phyloP scores from a whole-genome alignment of 2,329 filamentous ascomycete genomes.

The Penicillium sp. region DNA sequence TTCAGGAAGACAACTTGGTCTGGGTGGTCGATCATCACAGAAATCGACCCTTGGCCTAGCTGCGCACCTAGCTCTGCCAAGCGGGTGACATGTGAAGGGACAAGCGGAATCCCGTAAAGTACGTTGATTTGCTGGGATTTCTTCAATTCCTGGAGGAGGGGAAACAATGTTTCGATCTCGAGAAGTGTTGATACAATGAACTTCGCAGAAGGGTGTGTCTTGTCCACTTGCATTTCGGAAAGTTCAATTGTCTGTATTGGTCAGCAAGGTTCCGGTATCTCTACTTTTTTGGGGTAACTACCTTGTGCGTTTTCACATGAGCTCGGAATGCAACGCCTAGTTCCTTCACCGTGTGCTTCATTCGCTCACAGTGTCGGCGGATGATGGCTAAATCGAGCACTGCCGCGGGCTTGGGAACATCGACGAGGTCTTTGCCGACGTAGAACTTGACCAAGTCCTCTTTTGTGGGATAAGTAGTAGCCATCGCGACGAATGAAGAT shows the following conservation, averaged over 20 bases:
- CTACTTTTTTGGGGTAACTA: slow-evolving; percentile 29
- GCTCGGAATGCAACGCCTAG: slow-evolving; percentile 69
- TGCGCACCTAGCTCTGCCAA: slow-evolving; percentile 57
- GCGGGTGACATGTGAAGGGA: slow-evolving; percentile 60
- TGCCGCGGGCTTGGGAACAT: slow-evolving; percentile 66
- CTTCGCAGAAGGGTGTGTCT: slow-evolving; percentile 54
- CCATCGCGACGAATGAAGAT: not conserved
- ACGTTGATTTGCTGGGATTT: slow-evolving; percentile 62
- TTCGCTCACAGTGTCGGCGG: slow-evolving; percentile 66
- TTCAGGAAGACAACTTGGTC: slow-evolving; percentile 58
- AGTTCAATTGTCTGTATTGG: slow-evolving; percentile 62
- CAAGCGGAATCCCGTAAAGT: slow-evolving; percentile 71
- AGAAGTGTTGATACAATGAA: slow-evolving; percentile 73
- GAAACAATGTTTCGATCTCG: slow-evolving; percentile 68
- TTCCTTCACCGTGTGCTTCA: slow-evolving; percentile 64
- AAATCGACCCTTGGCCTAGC: slow-evolving; percentile 59
- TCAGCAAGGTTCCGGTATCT: not conserved
- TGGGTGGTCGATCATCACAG: slow-evolving; percentile 69
- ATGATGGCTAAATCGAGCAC: slow-evolving; percentile 69
- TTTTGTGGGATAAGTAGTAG: slow-evolving; percentile 9
- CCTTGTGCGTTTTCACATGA: slow-evolving; percentile 85
- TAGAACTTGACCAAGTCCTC: slow-evolving; percentile 37
- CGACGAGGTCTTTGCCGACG: slow-evolving; percentile 60
- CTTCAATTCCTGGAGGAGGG: slow-evolving; percentile 59
- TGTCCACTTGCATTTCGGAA: slow-evolving; percentile 69